Evolutionary conservation across 768 basidiomycete genomes (phyloP), one percentile per base, ranked within the genome.

Genomic region (Boletus sp.): DNA sequence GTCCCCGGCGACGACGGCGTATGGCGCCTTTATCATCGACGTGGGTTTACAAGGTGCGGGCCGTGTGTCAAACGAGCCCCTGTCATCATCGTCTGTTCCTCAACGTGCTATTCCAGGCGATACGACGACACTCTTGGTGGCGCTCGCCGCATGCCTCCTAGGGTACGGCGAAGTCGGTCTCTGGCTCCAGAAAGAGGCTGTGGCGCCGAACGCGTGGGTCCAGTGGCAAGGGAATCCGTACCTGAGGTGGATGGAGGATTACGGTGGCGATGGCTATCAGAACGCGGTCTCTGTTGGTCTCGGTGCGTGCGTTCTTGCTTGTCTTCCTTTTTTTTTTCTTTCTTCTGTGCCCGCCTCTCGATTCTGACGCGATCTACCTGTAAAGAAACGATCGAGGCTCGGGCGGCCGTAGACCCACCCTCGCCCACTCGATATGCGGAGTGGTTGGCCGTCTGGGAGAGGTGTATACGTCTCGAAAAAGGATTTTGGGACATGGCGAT

Each of bases 91-190:
- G 20, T 9, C 9, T 17, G 20, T 18, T 47, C 30, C 14, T 29
- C 20, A 18, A 52, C 39, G n/a, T 8, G 12, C 20, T 40, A 18
- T 40, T 18, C 24, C 54, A 83, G 91, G 92, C 0, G 92, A 94
- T 65, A 70, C 81, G 5, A 80, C 82, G 36, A 86, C 82, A 57
- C 75, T 95, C 6, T 67, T 88, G n/a, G 85, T 97, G 75, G 89
- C 91, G 0, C 79, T 94, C 1, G 84, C 89, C 10, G 87, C 91
- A 8, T 98, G 95, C 68, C 77, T 96, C 9, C 74, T 96, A 0
- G 95, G 94, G 3, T 98, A 97, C 67, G 94, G 94, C 11, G 91
- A 96, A 68, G 92, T 94, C 0, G 94, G 94, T 1, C 73, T 92
- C 40, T 91, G 92, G 86, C 75, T 98, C 33, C 80, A 84, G 69